A percentile compares a stretch with the other conserved stretches of the same genome.
Evolutionary conservation across 164 flowering plant species (phyloP).

Genomic region (Hamamelis virginiana): DNA sequence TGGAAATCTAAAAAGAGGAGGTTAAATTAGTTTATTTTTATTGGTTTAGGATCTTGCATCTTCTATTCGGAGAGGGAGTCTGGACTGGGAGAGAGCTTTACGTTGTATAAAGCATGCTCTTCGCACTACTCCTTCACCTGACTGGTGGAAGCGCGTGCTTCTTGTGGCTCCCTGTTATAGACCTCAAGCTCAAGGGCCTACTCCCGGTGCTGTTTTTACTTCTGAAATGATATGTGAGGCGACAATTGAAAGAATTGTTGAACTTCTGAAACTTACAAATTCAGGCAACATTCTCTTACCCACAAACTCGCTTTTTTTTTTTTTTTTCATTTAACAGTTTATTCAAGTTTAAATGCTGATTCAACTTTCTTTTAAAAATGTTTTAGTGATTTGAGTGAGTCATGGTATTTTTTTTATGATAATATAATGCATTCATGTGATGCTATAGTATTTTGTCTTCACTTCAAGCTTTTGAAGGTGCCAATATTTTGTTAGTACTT

Average conservation of each 20-base stretch:
- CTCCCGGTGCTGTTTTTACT: slow-evolving; percentile 92
- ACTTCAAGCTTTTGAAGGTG: neutral
- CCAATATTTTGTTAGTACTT: neutral
- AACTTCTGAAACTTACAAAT: slow-evolving; percentile 74
- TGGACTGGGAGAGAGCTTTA: slow-evolving; percentile 98
- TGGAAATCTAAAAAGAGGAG: neutral
- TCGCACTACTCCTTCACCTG: slow-evolving; percentile 92
- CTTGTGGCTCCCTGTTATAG: slow-evolving; percentile 83
- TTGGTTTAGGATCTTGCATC: slow-evolving; percentile 70
- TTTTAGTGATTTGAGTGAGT: neutral
- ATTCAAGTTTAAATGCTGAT: neutral
- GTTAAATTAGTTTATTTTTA: slow-evolving; percentile 7
- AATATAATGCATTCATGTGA: neutral
- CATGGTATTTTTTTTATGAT: neutral
- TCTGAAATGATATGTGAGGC: slow-evolving; percentile 97
- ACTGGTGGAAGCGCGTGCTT: slow-evolving; percentile 99
- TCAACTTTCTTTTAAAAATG: neutral
- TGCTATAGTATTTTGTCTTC: neutral
- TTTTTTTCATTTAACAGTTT: neutral
- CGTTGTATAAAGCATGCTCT: slow-evolving; percentile 97
- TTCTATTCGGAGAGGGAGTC: slow-evolving; percentile 78
- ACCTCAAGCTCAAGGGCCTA: slow-evolving; percentile 46
- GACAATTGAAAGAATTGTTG: slow-evolving; percentile 78
- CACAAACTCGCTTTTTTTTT: neutral
- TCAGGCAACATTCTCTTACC: slow-evolving; percentile 55